Evolutionary conservation across 2,329 filamentous ascomycete genomes (phyloP), one percentile per base, ranked within the genome.

Genomic region (Aureobasidium sp.): DNA sequence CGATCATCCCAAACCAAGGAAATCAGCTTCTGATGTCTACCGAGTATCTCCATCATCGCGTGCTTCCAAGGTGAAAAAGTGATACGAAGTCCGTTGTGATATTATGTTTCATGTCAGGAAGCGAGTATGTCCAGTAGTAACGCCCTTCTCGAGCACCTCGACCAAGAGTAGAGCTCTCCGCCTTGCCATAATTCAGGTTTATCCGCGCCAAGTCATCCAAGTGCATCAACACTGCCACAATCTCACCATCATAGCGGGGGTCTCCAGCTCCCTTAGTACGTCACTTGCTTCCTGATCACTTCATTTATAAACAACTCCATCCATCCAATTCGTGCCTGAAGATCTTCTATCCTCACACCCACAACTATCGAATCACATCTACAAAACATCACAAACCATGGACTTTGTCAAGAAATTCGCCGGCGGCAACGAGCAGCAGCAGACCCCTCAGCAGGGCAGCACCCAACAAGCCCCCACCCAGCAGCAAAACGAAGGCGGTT

Each of bases 341-440:
- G 45, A 49, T 39, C 45, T 49, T 37, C 6, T 12, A 41, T 11
- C 12, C 19, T 8, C 22, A 8, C 48, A 32, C 21, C 17, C 24
- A 24, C 48, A 32, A 19, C 17, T 24, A 24, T 6, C 22, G 11
- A 10, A n/a, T 27, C 32, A 40, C 35, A 34, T 19, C 12, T 17
- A 35, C 30, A 35, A 24, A 50, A 39, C 34, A 39, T 37, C 37
- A 40, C 16, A 35, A 55, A 68, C 24, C 62, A 75, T 76, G 73
- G 72, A 76, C 59, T 74, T 70, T 62, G 62, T 75, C 66, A 73
- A 75, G 62, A 71, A 75, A 59, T 61, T 71, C 58, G 66, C 70
- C 60, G 71, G 70, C 58, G 65, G 68, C 58, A 29, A 49, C 32
- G 19, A 21, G 11, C 67, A 27, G 4, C n/a, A 39, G 29, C 45